Conservation (phyloP, 805 yeast species). For the Kluyveromyces starmeri region DNA sequence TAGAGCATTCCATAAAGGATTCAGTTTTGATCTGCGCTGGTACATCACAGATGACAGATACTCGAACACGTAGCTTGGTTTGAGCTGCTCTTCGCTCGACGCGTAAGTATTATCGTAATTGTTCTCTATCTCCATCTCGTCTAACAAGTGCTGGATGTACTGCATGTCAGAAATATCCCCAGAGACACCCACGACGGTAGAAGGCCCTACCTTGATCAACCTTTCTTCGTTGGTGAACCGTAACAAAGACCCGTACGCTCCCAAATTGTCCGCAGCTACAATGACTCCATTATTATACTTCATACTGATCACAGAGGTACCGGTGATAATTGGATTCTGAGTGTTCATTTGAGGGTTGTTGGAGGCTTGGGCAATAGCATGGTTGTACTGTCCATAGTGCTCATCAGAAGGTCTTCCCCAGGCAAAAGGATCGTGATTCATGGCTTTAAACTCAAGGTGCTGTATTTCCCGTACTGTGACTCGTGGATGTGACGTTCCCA, state of each 20-base stretch:
- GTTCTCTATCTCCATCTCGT: constrained; percentile 70
- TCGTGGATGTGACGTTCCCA: too few relatives aligned
- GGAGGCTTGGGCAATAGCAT: constrained; percentile 58
- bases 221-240: constrained; percentile 82
- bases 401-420: constrained; percentile 94
- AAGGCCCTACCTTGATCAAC: constrained; percentile 70
- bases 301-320: constrained; percentile 88
- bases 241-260: constrained; percentile 86
- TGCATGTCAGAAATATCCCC: constrained; percentile 96
- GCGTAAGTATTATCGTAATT: constrained; percentile 52
- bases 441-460: too few relatives aligned
- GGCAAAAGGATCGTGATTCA: constrained; percentile 90
- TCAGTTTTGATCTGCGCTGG: constrained; percentile 81
- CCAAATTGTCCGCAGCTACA: constrained; percentile 91
- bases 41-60: constrained; percentile 80
- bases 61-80: constrained; percentile 84
- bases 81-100: constrained; percentile 48
- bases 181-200: constrained; percentile 84
- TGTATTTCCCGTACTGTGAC: too few relatives aligned
- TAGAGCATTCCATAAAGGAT: constrained; percentile 93
- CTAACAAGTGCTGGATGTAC: constrained; percentile 62
- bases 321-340: constrained; percentile 91
- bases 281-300: constrained; percentile 86
- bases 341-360: constrained; percentile 74
- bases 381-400: constrained; percentile 74